These are phyloP conservation scores for Fusarium nurragi DNA, from an alignment of 2,329 filamentous ascomycete species.

Conservation along the genomic window DNA sequence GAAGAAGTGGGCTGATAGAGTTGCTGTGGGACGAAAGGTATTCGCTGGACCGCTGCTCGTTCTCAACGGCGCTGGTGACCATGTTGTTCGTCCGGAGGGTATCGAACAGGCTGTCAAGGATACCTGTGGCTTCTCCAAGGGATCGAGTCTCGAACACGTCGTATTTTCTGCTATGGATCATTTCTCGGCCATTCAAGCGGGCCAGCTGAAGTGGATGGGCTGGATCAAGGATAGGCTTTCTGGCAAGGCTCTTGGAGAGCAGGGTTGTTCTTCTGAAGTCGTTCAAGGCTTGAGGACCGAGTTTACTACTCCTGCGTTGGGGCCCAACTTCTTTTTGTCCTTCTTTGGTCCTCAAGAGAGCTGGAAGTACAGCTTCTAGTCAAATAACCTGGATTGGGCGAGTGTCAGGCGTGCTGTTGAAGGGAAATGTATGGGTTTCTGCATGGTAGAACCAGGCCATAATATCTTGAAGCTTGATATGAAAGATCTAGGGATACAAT, in stretches of 20 bases:
- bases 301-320: background rate
- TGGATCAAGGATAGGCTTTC: slow-evolving; percentile 31
- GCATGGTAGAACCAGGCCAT: background rate
- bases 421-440: background rate
- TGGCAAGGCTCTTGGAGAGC: background rate
- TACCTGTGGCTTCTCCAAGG: background rate
- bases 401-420: no score
- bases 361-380: slow-evolving; percentile 14
- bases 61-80: background rate
- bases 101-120: slow-evolving; percentile 2
- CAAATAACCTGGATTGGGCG: background rate
- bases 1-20: slow-evolving; percentile 7
- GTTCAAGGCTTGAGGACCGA: slow-evolving; percentile 5
- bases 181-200: slow-evolving; percentile 26
- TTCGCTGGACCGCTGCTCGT: slow-evolving; percentile 1
- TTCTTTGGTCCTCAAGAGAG: slow-evolving; percentile 2
- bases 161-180: slow-evolving; percentile 16
- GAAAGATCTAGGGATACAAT: background rate
- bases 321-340: slow-evolving; percentile 20
- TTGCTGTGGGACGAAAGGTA: background rate
- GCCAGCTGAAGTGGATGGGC: slow-evolving; percentile 22
- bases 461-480: background rate
- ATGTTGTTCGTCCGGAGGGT: slow-evolving; percentile 14
- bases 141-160: background rate
- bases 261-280: background rate